Conservation (phyloP, 768 basidiomycete species). For the Ephemerocybe angulata region DNA sequence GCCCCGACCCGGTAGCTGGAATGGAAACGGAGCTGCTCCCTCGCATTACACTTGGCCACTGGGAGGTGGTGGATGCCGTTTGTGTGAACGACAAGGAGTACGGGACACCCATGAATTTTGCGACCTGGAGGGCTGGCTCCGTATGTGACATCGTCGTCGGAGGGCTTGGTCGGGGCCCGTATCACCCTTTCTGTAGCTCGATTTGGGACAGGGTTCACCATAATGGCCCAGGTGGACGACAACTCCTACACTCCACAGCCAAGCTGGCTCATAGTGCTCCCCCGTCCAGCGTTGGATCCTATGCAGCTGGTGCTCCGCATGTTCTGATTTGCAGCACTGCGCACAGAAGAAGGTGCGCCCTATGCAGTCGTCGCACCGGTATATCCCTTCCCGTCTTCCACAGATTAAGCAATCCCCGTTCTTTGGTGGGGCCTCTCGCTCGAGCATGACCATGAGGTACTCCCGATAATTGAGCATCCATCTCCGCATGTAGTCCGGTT, state of each 20-base stretch:
- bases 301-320: not conserved
- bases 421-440: not conserved
- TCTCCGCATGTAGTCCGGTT: not conserved
- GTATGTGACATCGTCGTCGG: not conserved
- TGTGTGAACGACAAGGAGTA: slow-evolving; percentile 10
- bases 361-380: not conserved
- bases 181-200: not conserved
- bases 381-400: not conserved
- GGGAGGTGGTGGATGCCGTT: slow-evolving; percentile 16
- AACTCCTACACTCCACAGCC: not conserved
- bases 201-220: not conserved
- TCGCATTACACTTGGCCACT: slow-evolving; percentile 4
- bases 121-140: not conserved
- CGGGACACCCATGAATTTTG: not conserved
- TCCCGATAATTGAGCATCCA: not conserved
- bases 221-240: not conserved
- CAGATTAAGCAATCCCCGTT: not conserved
- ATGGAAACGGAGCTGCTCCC: not conserved
- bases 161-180: too few species aligned
- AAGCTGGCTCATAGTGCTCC: not conserved
- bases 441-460: not conserved
- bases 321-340: not conserved
- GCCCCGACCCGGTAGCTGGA: slow-evolving; percentile 2
- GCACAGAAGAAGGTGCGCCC: not conserved
- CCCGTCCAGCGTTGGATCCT: not conserved